phyloP scores from a whole-genome alignment of 176 grass and related monocot genomes.

The Elymus sibiricus region DNA sequence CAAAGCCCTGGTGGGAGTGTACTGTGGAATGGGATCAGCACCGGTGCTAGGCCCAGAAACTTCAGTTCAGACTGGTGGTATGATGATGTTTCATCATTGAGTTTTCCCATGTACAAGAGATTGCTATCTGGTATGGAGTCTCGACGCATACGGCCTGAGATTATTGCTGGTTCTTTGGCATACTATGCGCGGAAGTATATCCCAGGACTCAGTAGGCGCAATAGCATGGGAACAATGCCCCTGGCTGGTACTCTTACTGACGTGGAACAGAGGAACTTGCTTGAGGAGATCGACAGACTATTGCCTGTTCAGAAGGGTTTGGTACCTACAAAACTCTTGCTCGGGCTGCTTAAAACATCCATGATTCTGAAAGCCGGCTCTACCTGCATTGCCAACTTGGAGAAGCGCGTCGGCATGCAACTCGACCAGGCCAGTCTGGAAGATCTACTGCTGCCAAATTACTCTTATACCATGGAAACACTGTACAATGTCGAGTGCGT shows the following conservation, averaged over 20 bases:
- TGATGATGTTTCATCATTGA: slow-evolving; percentile 69
- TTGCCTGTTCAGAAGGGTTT: slow-evolving; percentile 70
- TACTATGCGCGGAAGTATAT: slow-evolving; percentile 75
- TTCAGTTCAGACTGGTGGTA: slow-evolving; percentile 95
- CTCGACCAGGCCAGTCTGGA: slow-evolving; percentile 80
- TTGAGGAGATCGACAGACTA: slow-evolving; percentile 68
- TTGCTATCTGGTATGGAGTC: slow-evolving; percentile 78
- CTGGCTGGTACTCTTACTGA: slow-evolving; percentile 49
- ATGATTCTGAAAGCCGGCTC: slow-evolving; percentile 69
- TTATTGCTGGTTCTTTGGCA: slow-evolving; percentile 68
- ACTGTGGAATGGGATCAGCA: slow-evolving; percentile 94
- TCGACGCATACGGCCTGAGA: slow-evolving; percentile 61
- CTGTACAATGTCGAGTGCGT: slow-evolving; percentile 94
- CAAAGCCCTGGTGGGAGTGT: slow-evolving; percentile 87
- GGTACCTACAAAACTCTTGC: slow-evolving; percentile 64
- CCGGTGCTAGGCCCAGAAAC: slow-evolving; percentile 70
- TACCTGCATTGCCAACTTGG: slow-evolving; percentile 69
- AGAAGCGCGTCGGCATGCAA: slow-evolving; percentile 77
- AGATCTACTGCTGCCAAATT: slow-evolving; percentile 79
- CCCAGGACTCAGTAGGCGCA: slow-evolving; percentile 77
- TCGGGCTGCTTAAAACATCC: slow-evolving; percentile 74
- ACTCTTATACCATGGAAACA: slow-evolving; percentile 84
- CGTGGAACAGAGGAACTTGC: slow-evolving; percentile 71
- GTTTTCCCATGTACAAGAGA: slow-evolving; percentile 71
- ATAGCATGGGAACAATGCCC: slow-evolving; percentile 41